Percentiles rank a stretch among this genome's conserved stretches.
Conservation (phyloP, 768 basidiomycete genomes). For the Galerina sulciceps region DNA sequence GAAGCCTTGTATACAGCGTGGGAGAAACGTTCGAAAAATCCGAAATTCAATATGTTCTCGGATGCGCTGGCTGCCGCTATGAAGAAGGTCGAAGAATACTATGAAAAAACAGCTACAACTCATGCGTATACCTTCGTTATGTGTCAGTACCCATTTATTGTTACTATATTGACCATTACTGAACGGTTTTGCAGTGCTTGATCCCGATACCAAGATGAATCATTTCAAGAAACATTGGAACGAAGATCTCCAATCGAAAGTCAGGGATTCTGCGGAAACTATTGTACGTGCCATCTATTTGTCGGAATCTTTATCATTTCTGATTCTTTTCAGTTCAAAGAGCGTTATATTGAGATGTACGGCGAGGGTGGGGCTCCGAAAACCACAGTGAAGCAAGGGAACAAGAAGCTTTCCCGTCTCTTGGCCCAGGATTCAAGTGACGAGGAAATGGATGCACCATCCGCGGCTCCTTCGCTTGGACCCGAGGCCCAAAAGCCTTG, state of each 20-base stretch:
- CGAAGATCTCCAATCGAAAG: too few species aligned
- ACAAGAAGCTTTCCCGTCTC: background rate
- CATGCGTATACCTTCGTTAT: slow-evolving; percentile 29
- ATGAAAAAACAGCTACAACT: slow-evolving; percentile 26
- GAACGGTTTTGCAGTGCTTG: background rate
- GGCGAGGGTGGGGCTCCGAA: too few species aligned
- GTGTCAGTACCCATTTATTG: slow-evolving; percentile 10
- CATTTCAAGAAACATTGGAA: background rate
- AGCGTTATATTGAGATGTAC: too few species aligned
- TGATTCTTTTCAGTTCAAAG: too few species aligned
- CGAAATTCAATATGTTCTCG: slow-evolving; percentile 18
- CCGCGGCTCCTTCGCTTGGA: background rate
- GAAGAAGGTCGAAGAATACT: slow-evolving; percentile 28
- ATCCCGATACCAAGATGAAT: background rate
- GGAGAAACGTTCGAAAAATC: slow-evolving; percentile 12
- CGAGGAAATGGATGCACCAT: background rate
- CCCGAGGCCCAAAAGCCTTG: background rate
- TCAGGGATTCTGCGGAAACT: too few species aligned
- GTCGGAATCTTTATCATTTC: too few species aligned
- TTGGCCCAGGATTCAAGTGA: background rate
- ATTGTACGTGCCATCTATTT: too few species aligned
- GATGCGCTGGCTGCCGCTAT: slow-evolving; percentile 18
- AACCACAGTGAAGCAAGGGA: too few species aligned
- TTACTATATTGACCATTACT: background rate
- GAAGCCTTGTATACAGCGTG: slow-evolving; percentile 25